Base-by-base conservation (phyloP, 225 moss, liverwort and hornwort genomes). In the Lunularia cruciata region DNA sequence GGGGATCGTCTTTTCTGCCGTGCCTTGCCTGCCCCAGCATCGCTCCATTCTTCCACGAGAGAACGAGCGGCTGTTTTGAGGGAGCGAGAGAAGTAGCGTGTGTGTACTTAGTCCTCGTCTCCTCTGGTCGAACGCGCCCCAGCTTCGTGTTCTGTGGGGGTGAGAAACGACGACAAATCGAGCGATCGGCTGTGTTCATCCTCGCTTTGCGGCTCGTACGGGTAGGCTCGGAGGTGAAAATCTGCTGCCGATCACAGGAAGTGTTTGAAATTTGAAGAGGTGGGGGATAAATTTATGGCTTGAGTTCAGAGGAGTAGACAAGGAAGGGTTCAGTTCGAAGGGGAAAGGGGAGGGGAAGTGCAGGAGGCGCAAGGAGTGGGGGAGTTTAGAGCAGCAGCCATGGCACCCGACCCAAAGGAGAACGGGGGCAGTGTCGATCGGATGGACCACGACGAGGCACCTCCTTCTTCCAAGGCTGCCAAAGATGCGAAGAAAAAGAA, bases 381-480 rank as follows among this genome's bases (percentile, higher is more conserved):
- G n/a, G 37, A 60, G 59, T 0, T 1, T 27, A 43, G 63, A 30
- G 38, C 39, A 51, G 33, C 18, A 53, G 52, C 34, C 20, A 67
- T 67, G 67, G 67, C 67, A 6, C 67, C 67, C n/a, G 67, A 67
- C 25, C 67, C 67, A 8, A 67, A 67, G 52, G 67, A 67, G 52
- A 67, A 67, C 31, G 67, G 67, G 22, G 52, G 51, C 26, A 36
- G 51, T 19, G 35, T 67, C 23, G 67, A 67, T 37, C 34, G 53
- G 34, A 67, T 67, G 67, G 67, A 67, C 34, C 67, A 67, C 67
- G 67, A 67, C 18, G 51, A 67, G 33, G 22, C 35, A 52, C 51
- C 67, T 23, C 47, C 67, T n/a, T 36, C 51, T 22, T 47, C n/a
- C 13, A 67, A 67, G 52, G 11, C 32, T n/a, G 53, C 52, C 7